These are phyloP conservation scores for Podaxis rugospora DNA, from an alignment of 768 basidiomycete genomes.

Conservation along the genomic window DNA sequence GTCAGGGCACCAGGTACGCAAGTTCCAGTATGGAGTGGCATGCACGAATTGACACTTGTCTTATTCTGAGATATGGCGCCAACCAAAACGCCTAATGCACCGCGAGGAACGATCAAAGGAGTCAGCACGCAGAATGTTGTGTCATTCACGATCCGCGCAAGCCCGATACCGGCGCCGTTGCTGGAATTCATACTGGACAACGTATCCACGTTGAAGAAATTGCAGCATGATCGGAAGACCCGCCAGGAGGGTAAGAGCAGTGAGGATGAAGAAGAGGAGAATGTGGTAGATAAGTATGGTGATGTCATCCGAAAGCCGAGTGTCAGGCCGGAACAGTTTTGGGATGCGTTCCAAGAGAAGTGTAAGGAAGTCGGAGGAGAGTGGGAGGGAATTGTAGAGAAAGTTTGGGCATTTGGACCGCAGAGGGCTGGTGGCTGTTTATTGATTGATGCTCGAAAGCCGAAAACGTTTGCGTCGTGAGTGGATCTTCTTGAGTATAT, in stretches of 20 bases:
- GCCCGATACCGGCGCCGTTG: conserved; percentile 69
- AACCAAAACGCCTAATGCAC: conserved; percentile 64
- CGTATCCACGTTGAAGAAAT: conserved; percentile 51
- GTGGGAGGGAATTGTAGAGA: conserved; percentile 70
- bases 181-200: conserved; percentile 79
- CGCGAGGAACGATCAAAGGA: conserved; percentile 76
- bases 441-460: conserved; percentile 68
- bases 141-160: conserved; percentile 79
- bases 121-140: conserved; percentile 66
- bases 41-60: neutral
- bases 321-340: conserved; percentile 75
- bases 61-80: conserved; percentile 74
- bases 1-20: conserved; percentile 66
- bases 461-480: conserved; percentile 47
- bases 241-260: conserved; percentile 24
- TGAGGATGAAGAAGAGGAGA: conserved; percentile 34
- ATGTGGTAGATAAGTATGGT: conserved; percentile 38
- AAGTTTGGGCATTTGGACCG: conserved; percentile 91
- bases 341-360: conserved; percentile 60
- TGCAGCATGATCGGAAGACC: conserved; percentile 45
- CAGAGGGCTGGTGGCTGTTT: conserved; percentile 83
- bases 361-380: conserved; percentile 77
- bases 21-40: neutral
- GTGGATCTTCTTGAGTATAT: conserved; percentile 23
- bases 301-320: conserved; percentile 59